Evolutionary conservation across 345 rosid genomes (phyloP).

Genomic region (Noccaea caerulescens): DNA sequence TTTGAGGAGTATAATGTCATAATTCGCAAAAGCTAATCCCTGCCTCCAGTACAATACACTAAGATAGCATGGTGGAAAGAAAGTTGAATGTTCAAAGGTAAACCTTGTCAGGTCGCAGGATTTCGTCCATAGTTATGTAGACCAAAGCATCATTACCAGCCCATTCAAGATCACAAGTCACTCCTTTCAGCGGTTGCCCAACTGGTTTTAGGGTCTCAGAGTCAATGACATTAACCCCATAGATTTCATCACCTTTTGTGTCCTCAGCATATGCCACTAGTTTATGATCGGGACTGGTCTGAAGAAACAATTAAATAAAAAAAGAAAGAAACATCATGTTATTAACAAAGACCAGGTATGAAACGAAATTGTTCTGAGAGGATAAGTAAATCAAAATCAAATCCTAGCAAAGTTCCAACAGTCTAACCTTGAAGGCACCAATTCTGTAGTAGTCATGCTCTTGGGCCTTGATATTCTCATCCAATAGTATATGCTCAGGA

Average conservation of each 20-base stretch:
- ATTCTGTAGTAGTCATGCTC: conserved; percentile 60
- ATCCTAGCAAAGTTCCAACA: not conserved
- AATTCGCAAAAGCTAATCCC: not conserved
- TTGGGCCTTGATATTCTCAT: conserved; percentile 80
- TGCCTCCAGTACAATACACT: not conserved
- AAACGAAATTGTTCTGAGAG: not conserved
- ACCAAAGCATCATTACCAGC: conserved; percentile 81
- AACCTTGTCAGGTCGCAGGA: conserved; percentile 89
- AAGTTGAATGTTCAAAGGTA: not conserved
- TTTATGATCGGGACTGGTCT: conserved; percentile 81
- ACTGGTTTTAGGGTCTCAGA: conserved; percentile 55
- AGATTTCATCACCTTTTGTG: conserved; percentile 81
- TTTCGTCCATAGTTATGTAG: conserved; percentile 83
- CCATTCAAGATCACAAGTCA: conserved; percentile 69
- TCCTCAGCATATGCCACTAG: conserved; percentile 89
- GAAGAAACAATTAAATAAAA: conserved; percentile 21
- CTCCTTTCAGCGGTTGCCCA: conserved; percentile 59
- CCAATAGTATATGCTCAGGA: conserved; percentile 80
- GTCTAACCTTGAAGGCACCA: conserved; percentile 64
- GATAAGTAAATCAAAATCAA: not conserved
- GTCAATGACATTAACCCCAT: conserved; percentile 67
- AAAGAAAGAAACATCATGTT: not conserved
- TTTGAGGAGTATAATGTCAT: no score
- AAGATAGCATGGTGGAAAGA: not conserved
- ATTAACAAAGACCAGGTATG: not conserved